Evolutionary conservation across 1,284 basidiomycete species (phyloP).

Genomic region (Chalciporus sp.): DNA sequence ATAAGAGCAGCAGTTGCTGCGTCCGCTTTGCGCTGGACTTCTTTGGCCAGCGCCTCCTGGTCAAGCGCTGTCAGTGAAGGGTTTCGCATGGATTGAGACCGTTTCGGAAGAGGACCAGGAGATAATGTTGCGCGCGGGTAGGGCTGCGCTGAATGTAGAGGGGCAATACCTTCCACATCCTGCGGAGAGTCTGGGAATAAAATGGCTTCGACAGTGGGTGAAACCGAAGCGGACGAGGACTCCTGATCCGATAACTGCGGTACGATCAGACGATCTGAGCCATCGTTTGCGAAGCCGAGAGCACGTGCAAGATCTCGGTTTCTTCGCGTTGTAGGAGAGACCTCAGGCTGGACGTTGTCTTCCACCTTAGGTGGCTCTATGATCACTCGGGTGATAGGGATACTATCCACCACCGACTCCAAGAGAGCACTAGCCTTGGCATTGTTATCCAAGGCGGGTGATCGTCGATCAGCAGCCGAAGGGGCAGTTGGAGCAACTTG

Average conservation of each 20-base stretch:
- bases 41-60: constrained; percentile 55
- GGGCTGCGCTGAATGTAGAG: constrained; percentile 7
- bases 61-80: constrained; percentile 45
- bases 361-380: constrained; percentile 30
- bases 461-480: constrained; percentile 31
- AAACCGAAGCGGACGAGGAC: constrained; percentile 28
- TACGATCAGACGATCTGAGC: constrained; percentile 33
- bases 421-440: constrained; percentile 66
- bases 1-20: constrained; percentile 71
- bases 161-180: constrained; percentile 20
- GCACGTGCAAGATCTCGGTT: constrained; percentile 73
- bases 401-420: constrained; percentile 69
- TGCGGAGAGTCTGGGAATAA: constrained; percentile 25
- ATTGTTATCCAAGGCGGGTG: constrained; percentile 45
- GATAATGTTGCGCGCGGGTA: constrained; percentile 13
- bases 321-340: constrained; percentile 56
- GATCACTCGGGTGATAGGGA: constrained; percentile 43
- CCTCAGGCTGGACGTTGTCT: constrained; percentile 28
- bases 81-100: constrained; percentile 37
- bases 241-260: constrained; percentile 21
- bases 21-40: constrained; percentile 70
- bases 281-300: constrained; percentile 56
- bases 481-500: constrained; percentile 19
- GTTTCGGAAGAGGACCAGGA: constrained; percentile 30
- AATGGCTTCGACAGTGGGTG: constrained; percentile 33